Base-by-base conservation (phyloP, 2,329 filamentous ascomycete species). In the Raffaelea arxii region DNA sequence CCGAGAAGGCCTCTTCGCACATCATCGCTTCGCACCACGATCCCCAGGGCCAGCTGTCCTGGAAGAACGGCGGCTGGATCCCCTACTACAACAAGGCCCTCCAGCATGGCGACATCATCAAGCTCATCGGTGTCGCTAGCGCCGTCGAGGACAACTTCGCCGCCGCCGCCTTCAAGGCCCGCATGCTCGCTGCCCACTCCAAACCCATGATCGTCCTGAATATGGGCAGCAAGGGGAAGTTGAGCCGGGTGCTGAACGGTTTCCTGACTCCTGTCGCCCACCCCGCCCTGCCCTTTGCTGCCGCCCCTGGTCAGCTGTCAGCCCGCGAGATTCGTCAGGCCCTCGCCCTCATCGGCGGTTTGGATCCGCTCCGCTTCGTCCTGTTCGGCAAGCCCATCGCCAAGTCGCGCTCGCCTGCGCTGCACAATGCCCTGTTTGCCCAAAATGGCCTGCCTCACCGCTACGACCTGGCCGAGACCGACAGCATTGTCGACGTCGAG, bases 1-100 rank as follows among this genome's bases (percentile, higher is more conserved):
- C 82, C 46, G 64, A 64, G 6, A 84, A 86, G 61, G 82, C 83
- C 3, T 74, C 77, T 53, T 88, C 87, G 1, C 84, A 81, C 51
- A 86, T 98, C 59, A 94, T 98, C 56, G 89, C 91, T 9, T 98
- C 92, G 1, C 91, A 98, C 62, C 92, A 98, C 62, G 92, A 98
- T 61, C 86, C 89, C 0, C 68, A 76, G 47, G 84, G 84, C 9
- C 71, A 74, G 21, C 70, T 97, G 18, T 91, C 86, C 2, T 98
- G 92, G 92, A 81, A 74, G 53, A 90, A 94, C 55, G 88, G 86
- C n/a, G 87, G 86, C 0, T 98, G 92, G 91, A 81, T 92, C 47
- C 76, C 82, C 24, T 83, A 81, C 65, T 97, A 94, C 71, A 96
- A 96, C 65, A 81, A 80, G 58, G 91, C 91, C 16, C 69, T 96